A percentile compares a stretch with the other conserved stretches of the same genome.
phyloP scores from a whole-genome alignment of 176 grass and related monocot species.

The Cocos nucifera region DNA sequence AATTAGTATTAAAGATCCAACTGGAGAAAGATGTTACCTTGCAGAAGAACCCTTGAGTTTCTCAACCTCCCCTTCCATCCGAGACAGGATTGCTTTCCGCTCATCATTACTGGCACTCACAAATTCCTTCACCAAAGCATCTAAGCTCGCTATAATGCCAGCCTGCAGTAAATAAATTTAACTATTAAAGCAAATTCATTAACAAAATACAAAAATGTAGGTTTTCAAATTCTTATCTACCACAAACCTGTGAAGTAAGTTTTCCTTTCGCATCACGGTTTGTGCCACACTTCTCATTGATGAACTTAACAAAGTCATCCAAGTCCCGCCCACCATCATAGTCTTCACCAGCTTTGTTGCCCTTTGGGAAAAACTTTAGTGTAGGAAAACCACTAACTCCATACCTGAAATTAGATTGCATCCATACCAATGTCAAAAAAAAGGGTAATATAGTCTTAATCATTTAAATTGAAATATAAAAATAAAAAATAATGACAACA shows the following conservation, averaged over 20 bases:
- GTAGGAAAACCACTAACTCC: constrained; percentile 92
- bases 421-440: neutral
- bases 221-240: neutral
- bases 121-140: constrained; percentile 82
- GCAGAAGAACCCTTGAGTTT: constrained; percentile 82
- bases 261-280: constrained; percentile 75
- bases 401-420: constrained; percentile 40
- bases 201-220: neutral
- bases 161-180: constrained; percentile 41
- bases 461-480: neutral
- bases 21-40: constrained; percentile 33
- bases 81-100: constrained; percentile 53
- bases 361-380: constrained; percentile 89
- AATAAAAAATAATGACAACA: neutral
- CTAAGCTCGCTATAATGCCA: constrained; percentile 55
- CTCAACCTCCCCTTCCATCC: constrained; percentile 79
- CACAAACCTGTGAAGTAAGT: constrained; percentile 65
- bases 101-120: constrained; percentile 45
- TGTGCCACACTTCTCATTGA: constrained; percentile 88
- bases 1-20: no score
- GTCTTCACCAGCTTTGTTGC: constrained; percentile 93
- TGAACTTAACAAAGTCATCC: constrained; percentile 88
- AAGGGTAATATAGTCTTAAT: neutral
- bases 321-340: constrained; percentile 78
- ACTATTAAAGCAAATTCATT: neutral